A percentile compares a stretch with the other conserved stretches of the same genome.
Evolutionary conservation across 1,284 basidiomycete genomes (phyloP).

Genomic region (Vanrija humicola): DNA sequence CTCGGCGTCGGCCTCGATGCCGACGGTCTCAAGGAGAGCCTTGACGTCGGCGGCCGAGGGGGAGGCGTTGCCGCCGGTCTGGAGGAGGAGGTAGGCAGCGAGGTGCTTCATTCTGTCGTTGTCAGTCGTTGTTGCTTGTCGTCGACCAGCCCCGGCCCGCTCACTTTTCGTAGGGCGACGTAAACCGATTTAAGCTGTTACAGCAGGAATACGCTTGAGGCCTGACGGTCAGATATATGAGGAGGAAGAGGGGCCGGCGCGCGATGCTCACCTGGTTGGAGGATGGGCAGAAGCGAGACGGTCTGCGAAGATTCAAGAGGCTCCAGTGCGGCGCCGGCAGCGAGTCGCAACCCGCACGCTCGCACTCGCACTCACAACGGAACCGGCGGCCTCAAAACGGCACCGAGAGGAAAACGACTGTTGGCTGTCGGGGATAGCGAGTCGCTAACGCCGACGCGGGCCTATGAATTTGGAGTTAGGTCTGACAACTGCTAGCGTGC

Average conservation of each 20-base stretch:
- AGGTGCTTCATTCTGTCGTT: slow-evolving; percentile 75
- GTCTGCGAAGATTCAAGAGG: neutral
- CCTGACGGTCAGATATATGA: slow-evolving; percentile 4
- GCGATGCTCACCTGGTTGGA: slow-evolving; percentile 7
- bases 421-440: too few relatives aligned
- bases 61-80: slow-evolving; percentile 83
- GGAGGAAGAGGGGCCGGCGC: neutral
- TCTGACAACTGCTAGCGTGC: too few relatives aligned
- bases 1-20: slow-evolving; percentile 81
- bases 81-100: slow-evolving; percentile 97
- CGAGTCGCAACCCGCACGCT: neutral
- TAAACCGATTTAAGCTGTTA: slow-evolving; percentile 49
- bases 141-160: neutral
- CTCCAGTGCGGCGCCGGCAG: neutral
- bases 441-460: too few relatives aligned
- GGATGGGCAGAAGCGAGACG: slow-evolving; percentile 1
- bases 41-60: slow-evolving; percentile 88
- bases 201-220: slow-evolving; percentile 46
- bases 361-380: too few relatives aligned
- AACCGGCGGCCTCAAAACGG: too few relatives aligned
- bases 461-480: too few relatives aligned
- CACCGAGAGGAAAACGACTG: too few relatives aligned
- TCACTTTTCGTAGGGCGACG: slow-evolving; percentile 33
- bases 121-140: neutral
- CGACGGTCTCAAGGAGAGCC: slow-evolving; percentile 79